Base-by-base conservation (phyloP, 768 basidiomycete genomes). In the Antrodiella citrinella region DNA sequence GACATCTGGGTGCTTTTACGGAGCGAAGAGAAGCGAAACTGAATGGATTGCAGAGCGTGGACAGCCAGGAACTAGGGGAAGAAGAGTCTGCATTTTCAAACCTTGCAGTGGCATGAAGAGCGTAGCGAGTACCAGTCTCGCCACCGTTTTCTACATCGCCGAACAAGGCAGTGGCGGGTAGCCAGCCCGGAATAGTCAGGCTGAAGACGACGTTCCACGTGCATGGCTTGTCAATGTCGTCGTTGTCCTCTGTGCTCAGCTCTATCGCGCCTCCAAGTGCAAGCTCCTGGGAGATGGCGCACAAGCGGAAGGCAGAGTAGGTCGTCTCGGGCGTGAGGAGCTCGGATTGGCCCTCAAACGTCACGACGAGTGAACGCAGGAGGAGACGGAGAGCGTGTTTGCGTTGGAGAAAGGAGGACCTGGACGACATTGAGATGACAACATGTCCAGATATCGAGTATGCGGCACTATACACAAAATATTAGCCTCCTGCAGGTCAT, bases 401-500 rank as follows among this genome's bases (percentile, higher is more conserved):
- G 52, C 73, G 72, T 52, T 76, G 74, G 54, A 86, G 81, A 21
- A 84, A 59, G 10, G 78, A 78, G 47, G 65, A 72, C 9, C 52
- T 44, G 1, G 82, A 68, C 0, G 77, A 69, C 25, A 93, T 57
- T 0, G 80, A 73, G 48, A 95, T 68, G 20, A 79, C 70, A 19
- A 95, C 70, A 62, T 91, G 77, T 2, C 92, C 93, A 7, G 91
- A 85, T 42, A 96, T 75, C 9, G 93, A 94, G 65, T 92, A 95
- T 1, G 82, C 82, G 51, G 86, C 83, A 51, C 92, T 96, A 57
- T 4, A 35, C 53, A 41, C 56, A 10, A 1, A n/a, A 23, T 10
- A 42, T 25, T 22, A 38, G 23, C 19, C 44, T 2, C 12, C 13
- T 24, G 38, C 9, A 12, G 23, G 9, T 9, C 2, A 49, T 59